These are phyloP conservation scores for Vigna trinervia DNA, from an alignment of 306 rosid genomes.

Conservation along the genomic window DNA sequence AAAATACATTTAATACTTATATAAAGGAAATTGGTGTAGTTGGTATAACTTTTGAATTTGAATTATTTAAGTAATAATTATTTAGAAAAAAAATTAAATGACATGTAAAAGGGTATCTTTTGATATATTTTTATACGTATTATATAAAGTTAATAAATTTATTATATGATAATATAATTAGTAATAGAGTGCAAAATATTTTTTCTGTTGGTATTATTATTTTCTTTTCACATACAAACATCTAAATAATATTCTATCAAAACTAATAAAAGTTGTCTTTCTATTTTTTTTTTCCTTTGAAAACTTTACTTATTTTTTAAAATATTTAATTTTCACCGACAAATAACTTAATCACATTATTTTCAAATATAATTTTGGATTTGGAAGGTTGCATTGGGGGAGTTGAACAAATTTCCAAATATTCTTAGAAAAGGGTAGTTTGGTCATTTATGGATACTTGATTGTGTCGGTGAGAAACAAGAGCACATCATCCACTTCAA, in stretches of 20 bases:
- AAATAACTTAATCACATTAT: background rate
- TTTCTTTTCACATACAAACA: background rate
- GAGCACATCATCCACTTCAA: background rate
- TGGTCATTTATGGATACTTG: background rate
- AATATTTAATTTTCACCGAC: background rate
- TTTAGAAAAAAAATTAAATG: background rate
- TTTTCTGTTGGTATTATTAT: background rate
- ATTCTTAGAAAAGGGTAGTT: conserved; percentile 2
- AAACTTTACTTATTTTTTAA: background rate
- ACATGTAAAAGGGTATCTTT: background rate
- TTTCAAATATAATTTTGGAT: background rate
- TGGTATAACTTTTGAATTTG: background rate
- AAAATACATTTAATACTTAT: background rate
- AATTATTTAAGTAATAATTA: background rate
- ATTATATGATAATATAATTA: too few relatives aligned
- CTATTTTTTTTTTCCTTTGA: background rate
- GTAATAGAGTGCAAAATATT: background rate
- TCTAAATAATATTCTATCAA: background rate
- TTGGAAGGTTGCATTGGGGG: background rate
- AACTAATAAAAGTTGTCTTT: background rate
- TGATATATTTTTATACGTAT: background rate
- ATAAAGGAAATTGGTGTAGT: background rate
- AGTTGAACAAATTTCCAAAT: background rate
- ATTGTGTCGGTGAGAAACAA: conserved; percentile 38
- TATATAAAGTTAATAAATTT: background rate